Conservation (phyloP, 805 yeast species). For the Candida gorgasii region DNA sequence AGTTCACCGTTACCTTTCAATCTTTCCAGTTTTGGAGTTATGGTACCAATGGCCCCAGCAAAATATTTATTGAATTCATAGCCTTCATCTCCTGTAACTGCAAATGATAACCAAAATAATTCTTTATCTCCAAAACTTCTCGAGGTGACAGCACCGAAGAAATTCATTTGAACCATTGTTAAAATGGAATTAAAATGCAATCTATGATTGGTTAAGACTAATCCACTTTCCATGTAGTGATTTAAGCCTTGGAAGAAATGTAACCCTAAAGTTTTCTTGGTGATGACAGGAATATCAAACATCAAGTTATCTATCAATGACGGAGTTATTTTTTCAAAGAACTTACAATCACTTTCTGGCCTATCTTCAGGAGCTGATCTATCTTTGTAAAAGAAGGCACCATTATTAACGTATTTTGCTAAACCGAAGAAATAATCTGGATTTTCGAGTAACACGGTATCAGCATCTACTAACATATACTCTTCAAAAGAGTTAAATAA, state of each 20-base stretch:
- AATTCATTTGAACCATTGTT: conserved; percentile 30
- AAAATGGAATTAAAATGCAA: conserved; percentile 27
- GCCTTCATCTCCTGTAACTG: conserved; percentile 27
- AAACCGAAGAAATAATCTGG: conserved; percentile 32
- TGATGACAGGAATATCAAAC: conserved; percentile 36
- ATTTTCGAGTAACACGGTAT: conserved; percentile 38
- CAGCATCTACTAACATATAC: conserved; percentile 55
- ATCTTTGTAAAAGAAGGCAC: conserved; percentile 36
- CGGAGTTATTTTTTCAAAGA: conserved; percentile 29
- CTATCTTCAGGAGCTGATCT: conserved; percentile 27
- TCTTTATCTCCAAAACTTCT: conserved; percentile 34
- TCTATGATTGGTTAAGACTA: conserved; percentile 26
- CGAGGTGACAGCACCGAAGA: conserved; percentile 21
- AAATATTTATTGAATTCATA: conserved; percentile 25
- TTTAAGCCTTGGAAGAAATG: conserved; percentile 38
- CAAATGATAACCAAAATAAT: conserved; percentile 33
- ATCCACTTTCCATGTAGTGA: conserved; percentile 39
- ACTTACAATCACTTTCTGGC: conserved; percentile 22
- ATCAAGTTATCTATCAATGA: conserved; percentile 27
- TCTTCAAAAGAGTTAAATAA: conserved; percentile 60
- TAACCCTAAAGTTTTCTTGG: conserved; percentile 29
- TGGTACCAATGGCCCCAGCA: conserved; percentile 31
- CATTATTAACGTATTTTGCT: conserved; percentile 30
- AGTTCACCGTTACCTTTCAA: conserved; percentile 18
- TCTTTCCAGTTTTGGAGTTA: conserved; percentile 29